Conservation (phyloP, 495 filamentous ascomycete genomes). For the Lindgomyces ingoldianus region DNA sequence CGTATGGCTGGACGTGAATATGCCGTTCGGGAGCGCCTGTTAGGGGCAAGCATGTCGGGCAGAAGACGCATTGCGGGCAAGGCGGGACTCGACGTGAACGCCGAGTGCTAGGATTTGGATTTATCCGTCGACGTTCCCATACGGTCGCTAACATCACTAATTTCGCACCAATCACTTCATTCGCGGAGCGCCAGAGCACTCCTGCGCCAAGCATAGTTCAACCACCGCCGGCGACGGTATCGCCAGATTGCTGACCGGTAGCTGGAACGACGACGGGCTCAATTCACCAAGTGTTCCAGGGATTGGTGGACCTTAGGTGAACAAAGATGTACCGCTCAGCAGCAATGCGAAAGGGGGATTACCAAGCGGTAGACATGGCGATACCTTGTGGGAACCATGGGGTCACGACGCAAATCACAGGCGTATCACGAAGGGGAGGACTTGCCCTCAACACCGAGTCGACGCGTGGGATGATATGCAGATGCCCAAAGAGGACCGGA, state of each 20-base stretch:
- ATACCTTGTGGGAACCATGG: no score
- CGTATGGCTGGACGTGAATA: slow-evolving; percentile 37
- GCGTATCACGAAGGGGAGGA: no score
- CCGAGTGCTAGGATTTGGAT: slow-evolving; percentile 10
- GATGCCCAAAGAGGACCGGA: not conserved
- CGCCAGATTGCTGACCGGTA: slow-evolving; percentile 31
- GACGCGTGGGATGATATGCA: not conserved
- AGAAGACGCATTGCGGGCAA: slow-evolving; percentile 13
- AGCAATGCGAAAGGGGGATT: no score
- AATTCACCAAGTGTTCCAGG: not conserved
- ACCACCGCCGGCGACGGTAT: slow-evolving; percentile 2
- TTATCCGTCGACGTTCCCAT: slow-evolving; percentile 24
- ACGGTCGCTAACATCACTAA: slow-evolving; percentile 9
- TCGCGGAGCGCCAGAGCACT: not conserved
- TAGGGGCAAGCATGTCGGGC: slow-evolving; percentile 19
- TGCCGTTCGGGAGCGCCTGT: slow-evolving; percentile 19
- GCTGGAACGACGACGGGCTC: slow-evolving; percentile 6
- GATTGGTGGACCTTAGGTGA: not conserved
- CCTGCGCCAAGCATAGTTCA: slow-evolving; percentile 14
- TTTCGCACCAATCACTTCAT: slow-evolving; percentile 29
- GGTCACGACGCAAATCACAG: no score
- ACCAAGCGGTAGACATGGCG: no score
- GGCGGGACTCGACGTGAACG: not conserved
- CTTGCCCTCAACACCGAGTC: not conserved
- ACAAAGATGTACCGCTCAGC: no score